A percentile compares a stretch with the other conserved stretches of the same genome.
Evolutionary conservation across 495 filamentous ascomycete species (phyloP).

Genomic region (Lophiotrema nucula): DNA sequence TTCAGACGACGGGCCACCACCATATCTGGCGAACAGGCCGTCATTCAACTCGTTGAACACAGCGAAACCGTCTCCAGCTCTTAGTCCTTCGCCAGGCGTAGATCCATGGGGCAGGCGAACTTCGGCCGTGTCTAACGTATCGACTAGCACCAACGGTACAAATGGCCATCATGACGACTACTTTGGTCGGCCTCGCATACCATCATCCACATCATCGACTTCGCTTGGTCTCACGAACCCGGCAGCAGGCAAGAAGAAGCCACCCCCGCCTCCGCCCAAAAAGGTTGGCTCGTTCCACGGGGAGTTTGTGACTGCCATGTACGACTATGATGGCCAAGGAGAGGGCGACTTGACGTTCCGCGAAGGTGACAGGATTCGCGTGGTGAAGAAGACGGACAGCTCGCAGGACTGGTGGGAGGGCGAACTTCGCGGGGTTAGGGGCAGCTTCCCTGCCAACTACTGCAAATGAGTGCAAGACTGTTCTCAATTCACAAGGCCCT

Average conservation of each 20-base stretch:
- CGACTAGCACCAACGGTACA: constrained; percentile 7
- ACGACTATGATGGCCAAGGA: constrained; percentile 71
- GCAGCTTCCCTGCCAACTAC: constrained; percentile 92
- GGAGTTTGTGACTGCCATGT: constrained; percentile 75
- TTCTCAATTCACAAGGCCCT: too few species aligned
- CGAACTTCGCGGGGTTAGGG: constrained; percentile 69
- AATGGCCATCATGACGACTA: constrained; percentile 32
- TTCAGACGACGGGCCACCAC: constrained; percentile 27
- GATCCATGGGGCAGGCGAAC: constrained; percentile 17
- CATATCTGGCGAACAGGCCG: constrained; percentile 20
- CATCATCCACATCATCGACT: constrained; percentile 18
- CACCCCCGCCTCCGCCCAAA: constrained; percentile 72
- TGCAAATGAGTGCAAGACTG: constrained; percentile 27
- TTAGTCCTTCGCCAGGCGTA: constrained; percentile 2
- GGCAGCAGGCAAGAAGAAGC: constrained; percentile 57
- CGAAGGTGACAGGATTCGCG: constrained; percentile 81
- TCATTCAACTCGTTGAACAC: constrained; percentile 23
- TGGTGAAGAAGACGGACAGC: constrained; percentile 79
- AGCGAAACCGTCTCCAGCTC: constrained; percentile 19
- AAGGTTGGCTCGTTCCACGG: constrained; percentile 48
- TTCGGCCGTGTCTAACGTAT: constrained; percentile 19
- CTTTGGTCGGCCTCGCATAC: constrained; percentile 24
- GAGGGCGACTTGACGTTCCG: constrained; percentile 75
- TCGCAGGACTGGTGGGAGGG: constrained; percentile 97
- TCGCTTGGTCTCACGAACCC: constrained; percentile 31